Conservation (phyloP, 805 yeast species). For the Hanseniaspora vineae region DNA sequence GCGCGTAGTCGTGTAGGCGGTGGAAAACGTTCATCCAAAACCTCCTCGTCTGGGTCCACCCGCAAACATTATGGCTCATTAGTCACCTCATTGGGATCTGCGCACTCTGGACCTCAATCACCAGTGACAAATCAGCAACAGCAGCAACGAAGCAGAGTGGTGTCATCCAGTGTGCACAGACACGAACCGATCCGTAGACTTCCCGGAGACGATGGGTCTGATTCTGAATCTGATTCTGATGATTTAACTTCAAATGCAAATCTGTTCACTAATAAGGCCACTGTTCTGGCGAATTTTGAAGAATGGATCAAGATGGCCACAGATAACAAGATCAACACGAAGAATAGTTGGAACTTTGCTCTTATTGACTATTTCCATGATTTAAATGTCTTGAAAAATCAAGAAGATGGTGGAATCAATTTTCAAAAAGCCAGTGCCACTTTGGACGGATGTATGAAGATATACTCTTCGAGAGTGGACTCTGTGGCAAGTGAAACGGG, state of each 20-base stretch:
- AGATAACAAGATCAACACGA: constrained; percentile 69
- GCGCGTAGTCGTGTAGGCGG: no score
- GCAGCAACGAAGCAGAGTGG: background rate
- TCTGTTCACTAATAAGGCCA: constrained; percentile 21
- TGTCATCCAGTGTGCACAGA: no score
- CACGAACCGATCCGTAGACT: background rate
- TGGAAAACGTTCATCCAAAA: no score
- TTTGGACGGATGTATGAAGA: constrained; percentile 87
- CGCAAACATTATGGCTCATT: no score
- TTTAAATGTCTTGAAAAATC: constrained; percentile 57
- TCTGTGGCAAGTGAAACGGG: constrained; percentile 89
- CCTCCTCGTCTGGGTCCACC: no score
- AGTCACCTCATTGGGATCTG: no score
- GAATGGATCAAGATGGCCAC: constrained; percentile 76
- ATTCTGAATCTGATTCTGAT: background rate
- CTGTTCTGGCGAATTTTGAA: constrained; percentile 47
- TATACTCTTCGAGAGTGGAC: constrained; percentile 82
- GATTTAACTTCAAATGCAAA: background rate
- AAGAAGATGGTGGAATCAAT: constrained; percentile 56
- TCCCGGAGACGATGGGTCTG: background rate
- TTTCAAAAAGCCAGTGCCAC: constrained; percentile 88
- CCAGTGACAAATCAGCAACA: no score
- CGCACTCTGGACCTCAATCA: no score
- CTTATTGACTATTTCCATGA: constrained; percentile 87
- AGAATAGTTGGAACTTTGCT: constrained; percentile 84